Percentiles rank a stretch among this genome's conserved stretches.
Conservation (phyloP, 2,329 filamentous ascomycete species). For the Aureobasidium sp. region DNA sequence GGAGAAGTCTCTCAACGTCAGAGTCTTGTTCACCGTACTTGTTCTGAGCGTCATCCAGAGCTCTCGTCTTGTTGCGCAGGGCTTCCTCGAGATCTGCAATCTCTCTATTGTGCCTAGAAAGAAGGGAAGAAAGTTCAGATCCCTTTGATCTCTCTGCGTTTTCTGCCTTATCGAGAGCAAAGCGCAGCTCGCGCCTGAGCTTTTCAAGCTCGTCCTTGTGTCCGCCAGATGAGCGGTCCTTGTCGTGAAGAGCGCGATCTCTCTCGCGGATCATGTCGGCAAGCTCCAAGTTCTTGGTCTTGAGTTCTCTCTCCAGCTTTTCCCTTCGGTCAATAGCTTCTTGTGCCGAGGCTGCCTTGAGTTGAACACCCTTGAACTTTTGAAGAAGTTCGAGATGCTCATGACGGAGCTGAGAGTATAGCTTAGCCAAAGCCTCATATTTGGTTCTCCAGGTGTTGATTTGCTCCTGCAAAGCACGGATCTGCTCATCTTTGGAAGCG, state of each 20-base stretch:
- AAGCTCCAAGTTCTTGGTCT: slow-evolving; percentile 98
- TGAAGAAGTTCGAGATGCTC: slow-evolving; percentile 92
- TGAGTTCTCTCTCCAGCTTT: slow-evolving; percentile 93
- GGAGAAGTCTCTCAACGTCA: slow-evolving; percentile 75
- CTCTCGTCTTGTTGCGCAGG: slow-evolving; percentile 73
- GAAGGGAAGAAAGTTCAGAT: slow-evolving; percentile 87
- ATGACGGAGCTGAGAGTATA: slow-evolving; percentile 91
- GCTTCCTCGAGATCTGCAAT: slow-evolving; percentile 95
- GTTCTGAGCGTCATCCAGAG: slow-evolving; percentile 73
- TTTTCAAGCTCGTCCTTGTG: slow-evolving; percentile 94
- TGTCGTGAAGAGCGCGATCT: slow-evolving; percentile 86
- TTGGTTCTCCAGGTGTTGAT: slow-evolving; percentile 97
- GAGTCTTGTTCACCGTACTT: slow-evolving; percentile 72
- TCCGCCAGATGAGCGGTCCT: slow-evolving; percentile 74
- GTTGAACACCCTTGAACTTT: slow-evolving; percentile 91
- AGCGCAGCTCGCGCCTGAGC: slow-evolving; percentile 82
- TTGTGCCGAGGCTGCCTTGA: slow-evolving; percentile 93
- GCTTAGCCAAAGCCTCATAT: slow-evolving; percentile 90
- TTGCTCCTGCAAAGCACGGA: slow-evolving; percentile 86
- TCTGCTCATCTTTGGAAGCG: slow-evolving; percentile 86
- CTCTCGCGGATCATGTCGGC: slow-evolving; percentile 98
- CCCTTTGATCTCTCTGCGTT: slow-evolving; percentile 90
- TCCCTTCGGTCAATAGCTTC: slow-evolving; percentile 93
- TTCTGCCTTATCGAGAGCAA: slow-evolving; percentile 85
- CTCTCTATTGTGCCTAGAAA: slow-evolving; percentile 93